Conservation (phyloP, 2,329 filamentous ascomycete genomes). For the Verticillium nonalfalfae region DNA sequence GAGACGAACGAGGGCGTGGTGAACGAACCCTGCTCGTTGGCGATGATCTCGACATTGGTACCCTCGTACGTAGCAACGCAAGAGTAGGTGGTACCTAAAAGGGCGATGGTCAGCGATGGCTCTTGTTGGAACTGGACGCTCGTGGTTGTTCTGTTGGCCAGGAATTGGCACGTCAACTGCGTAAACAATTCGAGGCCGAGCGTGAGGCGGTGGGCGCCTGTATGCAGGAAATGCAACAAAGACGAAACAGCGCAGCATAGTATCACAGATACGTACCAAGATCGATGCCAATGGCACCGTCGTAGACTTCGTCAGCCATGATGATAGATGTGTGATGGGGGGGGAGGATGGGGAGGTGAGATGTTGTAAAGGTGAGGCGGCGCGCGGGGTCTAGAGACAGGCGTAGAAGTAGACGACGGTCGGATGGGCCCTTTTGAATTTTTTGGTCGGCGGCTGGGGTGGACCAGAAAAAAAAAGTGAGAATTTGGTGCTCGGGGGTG, state of each 20-base stretch:
- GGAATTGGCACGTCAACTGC: background rate
- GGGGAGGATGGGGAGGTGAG: constrained; percentile 10
- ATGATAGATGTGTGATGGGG: constrained; percentile 25
- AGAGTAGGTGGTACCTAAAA: constrained; percentile 93
- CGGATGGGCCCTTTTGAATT: constrained; percentile 5
- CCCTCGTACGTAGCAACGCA: constrained; percentile 99
- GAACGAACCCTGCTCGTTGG: constrained; percentile 99
- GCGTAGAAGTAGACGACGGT: constrained; percentile 6
- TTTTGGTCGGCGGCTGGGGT: constrained; percentile 3
- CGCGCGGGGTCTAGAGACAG: constrained; percentile 7
- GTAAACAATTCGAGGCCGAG: background rate
- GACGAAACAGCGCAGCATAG: background rate
- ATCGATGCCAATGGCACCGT: constrained; percentile 99
- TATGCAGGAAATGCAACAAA: constrained; percentile 1
- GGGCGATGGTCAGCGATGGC: background rate
- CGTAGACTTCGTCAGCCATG: constrained; percentile 98
- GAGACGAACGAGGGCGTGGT: constrained; percentile 99
- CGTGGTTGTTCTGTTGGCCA: too few relatives aligned
- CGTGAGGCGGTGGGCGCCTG: constrained; percentile 3
- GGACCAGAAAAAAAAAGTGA: constrained; percentile 10
- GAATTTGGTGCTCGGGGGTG: constrained; percentile 7
- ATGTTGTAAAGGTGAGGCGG: constrained; percentile 9
- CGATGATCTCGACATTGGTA: constrained; percentile 99
- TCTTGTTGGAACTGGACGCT: background rate
- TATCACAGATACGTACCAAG: constrained; percentile 61